Evolutionary conservation across 345 rosid species (phyloP), one percentile per base, ranked within the genome.

Genomic region (Boechera divaricarpa): DNA sequence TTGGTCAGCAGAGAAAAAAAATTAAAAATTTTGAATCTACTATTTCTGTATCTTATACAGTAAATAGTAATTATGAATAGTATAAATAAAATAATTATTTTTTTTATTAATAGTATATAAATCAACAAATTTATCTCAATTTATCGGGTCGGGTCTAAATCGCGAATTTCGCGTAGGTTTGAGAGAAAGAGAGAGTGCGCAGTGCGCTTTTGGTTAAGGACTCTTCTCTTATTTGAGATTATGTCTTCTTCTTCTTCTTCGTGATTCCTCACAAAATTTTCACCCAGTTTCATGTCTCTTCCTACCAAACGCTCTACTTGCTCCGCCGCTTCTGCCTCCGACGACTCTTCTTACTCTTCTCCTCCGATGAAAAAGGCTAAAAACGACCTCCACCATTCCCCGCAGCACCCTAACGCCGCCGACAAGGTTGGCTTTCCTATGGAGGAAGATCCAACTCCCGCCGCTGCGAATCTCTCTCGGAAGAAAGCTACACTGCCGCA

Each of bases 401-500:
- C 76, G 7, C 51, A 72, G 1, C 77, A 63, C 18, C 61, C 77
- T 45, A 72, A 75, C 52, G 35, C 45, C 82, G 39, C 44, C 79
- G 56, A 58, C 74, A 80, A 80, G 29, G 69, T 67, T 63, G 87
- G 84, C 51, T 86, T 75, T 61, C 81, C 83, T 31, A 89, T 86
- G 75, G 94, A 89, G 36, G 97, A 91, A 57, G 93, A 85, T 75
- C 78, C 82, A 65, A 83, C 82, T 74, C 85, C 86, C 74, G 83
- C 83, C 63, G 87, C 84, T 4, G 93, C 94, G 12, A 92, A 92
- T 82, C 83, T 92, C 72, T 83, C 96, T 35, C 90, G 98, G 36
- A 92, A 92, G 84, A 92, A 92, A 56, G 94, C 98, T 71, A 88
- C 85, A 6, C 96, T 82, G 1, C 96, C 96, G 5, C 96, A 90